phyloP scores from a whole-genome alignment of 2,329 filamentous ascomycete species.

The Coniochaeta sp. region DNA sequence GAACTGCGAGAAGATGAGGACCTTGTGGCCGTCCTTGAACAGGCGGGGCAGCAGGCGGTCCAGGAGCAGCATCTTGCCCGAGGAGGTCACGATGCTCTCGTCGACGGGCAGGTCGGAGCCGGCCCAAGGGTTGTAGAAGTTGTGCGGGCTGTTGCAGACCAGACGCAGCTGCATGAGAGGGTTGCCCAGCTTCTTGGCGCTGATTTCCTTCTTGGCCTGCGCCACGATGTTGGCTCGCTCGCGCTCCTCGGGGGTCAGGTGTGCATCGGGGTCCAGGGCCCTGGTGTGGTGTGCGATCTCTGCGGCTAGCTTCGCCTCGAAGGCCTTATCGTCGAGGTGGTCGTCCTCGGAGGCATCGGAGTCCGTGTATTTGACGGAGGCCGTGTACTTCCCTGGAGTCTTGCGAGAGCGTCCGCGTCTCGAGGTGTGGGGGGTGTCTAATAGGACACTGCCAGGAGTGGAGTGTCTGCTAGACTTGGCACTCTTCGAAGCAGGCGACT shows the following conservation, averaged over 20 bases:
- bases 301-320: conserved; percentile 68
- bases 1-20: conserved; percentile 95
- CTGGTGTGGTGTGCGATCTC: conserved; percentile 60
- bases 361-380: conserved; percentile 47
- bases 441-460: conserved; percentile 52
- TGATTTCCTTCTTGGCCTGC: conserved; percentile 80
- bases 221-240: conserved; percentile 63
- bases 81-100: conserved; percentile 75
- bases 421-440: conserved; percentile 49
- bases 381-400: conserved; percentile 38
- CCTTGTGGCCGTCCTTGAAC: conserved; percentile 71
- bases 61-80: conserved; percentile 91
- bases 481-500: conserved; percentile 52
- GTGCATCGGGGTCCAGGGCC: conserved; percentile 27
- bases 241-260: conserved; percentile 49
- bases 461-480: conserved; percentile 67
- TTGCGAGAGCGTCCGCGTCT: conserved; percentile 43
- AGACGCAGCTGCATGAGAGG: conserved; percentile 86
- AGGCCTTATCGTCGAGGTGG: conserved; percentile 71
- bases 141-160: conserved; percentile 89
- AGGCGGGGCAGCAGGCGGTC: conserved; percentile 76
- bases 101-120: conserved; percentile 57
- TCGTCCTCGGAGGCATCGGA: conserved; percentile 54
- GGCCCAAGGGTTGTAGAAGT: conserved; percentile 90
- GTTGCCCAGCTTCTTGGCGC: conserved; percentile 86